Conservation (phyloP, 192 early-diverging fungal genomes). For the Backusella luteola region DNA sequence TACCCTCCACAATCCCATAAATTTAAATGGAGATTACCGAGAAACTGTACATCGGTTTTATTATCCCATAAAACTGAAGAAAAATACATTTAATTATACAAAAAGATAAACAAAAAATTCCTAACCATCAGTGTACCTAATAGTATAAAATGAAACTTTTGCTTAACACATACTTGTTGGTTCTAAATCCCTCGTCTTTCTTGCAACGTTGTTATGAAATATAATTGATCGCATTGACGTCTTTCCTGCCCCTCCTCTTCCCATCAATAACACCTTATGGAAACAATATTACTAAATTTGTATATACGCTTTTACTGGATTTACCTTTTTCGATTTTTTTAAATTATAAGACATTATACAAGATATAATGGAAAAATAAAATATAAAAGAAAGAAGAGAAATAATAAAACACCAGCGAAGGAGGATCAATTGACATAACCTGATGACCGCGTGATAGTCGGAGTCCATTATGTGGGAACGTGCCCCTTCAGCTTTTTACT, state of each 20-base stretch:
- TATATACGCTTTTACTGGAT: background rate
- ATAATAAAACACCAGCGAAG: background rate
- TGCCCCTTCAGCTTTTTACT: background rate
- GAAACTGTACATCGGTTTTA: slow-evolving; percentile 14
- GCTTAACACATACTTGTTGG: slow-evolving; percentile 3
- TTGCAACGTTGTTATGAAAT: slow-evolving; percentile 8
- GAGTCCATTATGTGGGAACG: slow-evolving; percentile 1
- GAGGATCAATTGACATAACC: slow-evolving; percentile 14
- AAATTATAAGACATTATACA: background rate
- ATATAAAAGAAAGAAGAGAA: background rate
- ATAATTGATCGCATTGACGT: slow-evolving; percentile 17
- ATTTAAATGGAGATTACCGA: slow-evolving; percentile 12
- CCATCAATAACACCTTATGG: slow-evolving; percentile 8
- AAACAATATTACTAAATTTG: background rate
- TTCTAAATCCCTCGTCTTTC: background rate
- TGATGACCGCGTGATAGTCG: slow-evolving; percentile 12
- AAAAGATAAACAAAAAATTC: background rate
- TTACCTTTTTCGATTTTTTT: slow-evolving; percentile 3
- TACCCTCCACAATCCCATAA: slow-evolving; percentile 21
- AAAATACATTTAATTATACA: background rate
- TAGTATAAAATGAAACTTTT: background rate
- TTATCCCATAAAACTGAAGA: slow-evolving; percentile 10
- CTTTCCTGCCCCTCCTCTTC: slow-evolving; percentile 4
- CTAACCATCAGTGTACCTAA: background rate
- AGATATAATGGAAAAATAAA: background rate